Base-by-base conservation (phyloP, 768 basidiomycete genomes). In the Tricholomella constricta region DNA sequence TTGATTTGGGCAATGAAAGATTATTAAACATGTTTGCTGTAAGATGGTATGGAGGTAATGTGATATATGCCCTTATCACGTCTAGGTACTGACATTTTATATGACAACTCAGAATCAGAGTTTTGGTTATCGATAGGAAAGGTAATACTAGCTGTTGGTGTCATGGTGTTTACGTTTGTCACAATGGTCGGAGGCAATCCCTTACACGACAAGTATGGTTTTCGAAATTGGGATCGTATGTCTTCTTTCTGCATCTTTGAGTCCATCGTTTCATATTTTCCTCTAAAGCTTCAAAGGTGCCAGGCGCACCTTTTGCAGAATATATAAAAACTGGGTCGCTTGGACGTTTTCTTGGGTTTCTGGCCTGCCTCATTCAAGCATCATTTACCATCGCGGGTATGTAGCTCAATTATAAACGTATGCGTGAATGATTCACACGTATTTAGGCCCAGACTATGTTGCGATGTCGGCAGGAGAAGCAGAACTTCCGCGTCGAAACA, bases 381-480 rank as follows among this genome's bases (percentile, higher is more conserved):
- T 74, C 80, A 1, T 85, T 81, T 65, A 84, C 82, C 2, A 84
- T 81, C 54, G 81, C 81, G 52, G 84, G 83, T 68, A 75, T 66
- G 34, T 70, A 36, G 2, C 6, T 25, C n/a, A n/a, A n/a, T 6
- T 14, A 4, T 9, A 41, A 36, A 38, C 34, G 26, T 12, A 15
- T 44, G 7, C 12, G 12, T 27, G 9, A 17, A 15, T 25, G 41
- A 51, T 58, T 19, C 45, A 26, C 34, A 15, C 23, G 6, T 6
- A 20, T 9, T 45, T 17, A 75, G 76, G 78, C 7, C 80, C 80
- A 2, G 80, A 81, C 51, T 80, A 79, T 50, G 75, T 81, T 6
- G 64, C 79, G 26, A 78, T 81, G 68, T 77, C 87, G 2, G 89
- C 88, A 20, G 88, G 85, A 2, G 91, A 94, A 70, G 83, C 87